Conservation (phyloP, 1,284 basidiomycete genomes). For the Fomitiporia mediterranea region DNA sequence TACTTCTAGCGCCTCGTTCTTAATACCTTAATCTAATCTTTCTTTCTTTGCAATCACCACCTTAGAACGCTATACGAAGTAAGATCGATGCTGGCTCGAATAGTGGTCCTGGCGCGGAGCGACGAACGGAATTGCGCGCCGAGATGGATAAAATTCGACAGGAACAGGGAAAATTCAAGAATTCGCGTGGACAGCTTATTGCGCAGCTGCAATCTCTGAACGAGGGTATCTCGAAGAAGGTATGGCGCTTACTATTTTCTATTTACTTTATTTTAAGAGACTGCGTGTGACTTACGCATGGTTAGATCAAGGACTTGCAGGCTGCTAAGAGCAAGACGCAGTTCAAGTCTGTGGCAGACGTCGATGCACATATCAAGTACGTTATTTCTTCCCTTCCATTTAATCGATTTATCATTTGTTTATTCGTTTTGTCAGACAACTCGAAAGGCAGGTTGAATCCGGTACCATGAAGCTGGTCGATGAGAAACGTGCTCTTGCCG, state of each 20-base stretch:
- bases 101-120: conserved; percentile 61
- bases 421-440: conserved; percentile 44
- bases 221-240: conserved; percentile 83
- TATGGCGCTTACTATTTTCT: conserved; percentile 33
- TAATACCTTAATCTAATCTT: background rate
- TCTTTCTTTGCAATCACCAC: conserved; percentile 4
- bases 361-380: conserved; percentile 84
- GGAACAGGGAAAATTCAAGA: conserved; percentile 81
- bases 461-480: conserved; percentile 92
- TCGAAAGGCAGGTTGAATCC: conserved; percentile 88
- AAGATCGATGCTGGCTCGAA: conserved; percentile 69
- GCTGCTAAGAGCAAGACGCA: conserved; percentile 74
- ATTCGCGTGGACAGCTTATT: conserved; percentile 66
- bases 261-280: conserved; percentile 7
- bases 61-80: conserved; percentile 71
- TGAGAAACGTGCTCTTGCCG: conserved; percentile 91
- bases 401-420: conserved; percentile 17
- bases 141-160: conserved; percentile 81
- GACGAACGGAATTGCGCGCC: conserved; percentile 67
- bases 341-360: conserved; percentile 86
- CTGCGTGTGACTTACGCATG: background rate
- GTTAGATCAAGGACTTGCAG: conserved; percentile 85
- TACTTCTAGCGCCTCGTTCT: background rate
- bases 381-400: conserved; percentile 26
- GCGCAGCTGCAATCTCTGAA: conserved; percentile 84